Base-by-base conservation (phyloP, 768 basidiomycete species). In the Pleurotus djamor region DNA sequence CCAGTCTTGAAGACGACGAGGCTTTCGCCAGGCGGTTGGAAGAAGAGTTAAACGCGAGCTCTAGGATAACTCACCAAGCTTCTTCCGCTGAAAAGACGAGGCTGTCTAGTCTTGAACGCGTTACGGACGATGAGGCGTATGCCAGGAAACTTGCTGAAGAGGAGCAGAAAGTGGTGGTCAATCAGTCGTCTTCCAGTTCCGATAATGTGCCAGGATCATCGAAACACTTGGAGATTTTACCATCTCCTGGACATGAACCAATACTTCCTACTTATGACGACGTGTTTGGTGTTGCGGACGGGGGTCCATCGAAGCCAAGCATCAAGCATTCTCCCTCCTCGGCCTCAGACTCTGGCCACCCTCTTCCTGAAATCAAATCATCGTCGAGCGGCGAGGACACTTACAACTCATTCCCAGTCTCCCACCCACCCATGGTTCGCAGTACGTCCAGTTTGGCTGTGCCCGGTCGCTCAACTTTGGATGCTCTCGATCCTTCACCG, bases 41-140 rank as follows among this genome's bases (percentile, higher is more conserved):
- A 51, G 64, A 62, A 44, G 60, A 56, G 14, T 45, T 47, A 10
- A 37, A 37, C 14, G 38, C 33, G 17, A 28, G 10, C 33, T 21
- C 44, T 35, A 43, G 56, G 37, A 16, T 14, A 14, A 14, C 48
- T 45, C 28, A 17, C 51, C 32, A 52, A 8, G 28, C 16, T 13
- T 37, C 51, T 17, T 52, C 51, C 37, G 8, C n/a, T 36, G 13
- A 16, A 12, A 16, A 48, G 33, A 8, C 56, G 34, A 33, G 32
- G 10, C 37, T 33, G 4, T 61, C 47, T 0, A 49, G 59, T 50
- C 68, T 71, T 37, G 67, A 17, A 16, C 62, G 63, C 68, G 51
- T 41, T 45, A 37, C 58, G 3, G 43, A 76, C 44, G 81, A 83
- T 60, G 81, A 81, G 60, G 79, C 74, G 0, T 70, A 79, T 48